A percentile compares a stretch with the other conserved stretches of the same genome.
phyloP scores from a whole-genome alignment of 2,329 filamentous ascomycete genomes.

The Gaeumannomyces tritici region DNA sequence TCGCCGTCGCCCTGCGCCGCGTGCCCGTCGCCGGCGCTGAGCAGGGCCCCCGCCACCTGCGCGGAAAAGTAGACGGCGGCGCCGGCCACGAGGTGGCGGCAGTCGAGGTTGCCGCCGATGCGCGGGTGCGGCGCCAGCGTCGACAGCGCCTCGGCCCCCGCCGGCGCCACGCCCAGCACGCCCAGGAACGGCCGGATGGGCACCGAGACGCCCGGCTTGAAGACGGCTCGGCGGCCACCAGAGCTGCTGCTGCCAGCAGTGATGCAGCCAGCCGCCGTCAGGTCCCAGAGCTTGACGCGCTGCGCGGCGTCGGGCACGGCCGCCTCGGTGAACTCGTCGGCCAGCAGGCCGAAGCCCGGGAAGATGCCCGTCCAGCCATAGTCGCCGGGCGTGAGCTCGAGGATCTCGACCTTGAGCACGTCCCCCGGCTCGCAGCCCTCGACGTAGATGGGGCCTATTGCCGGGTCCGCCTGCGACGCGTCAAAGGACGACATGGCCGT shows the following conservation, averaged over 20 bases:
- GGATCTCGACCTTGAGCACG: constrained; percentile 39
- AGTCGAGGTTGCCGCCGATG: constrained; percentile 46
- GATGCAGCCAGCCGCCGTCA: constrained; percentile 15
- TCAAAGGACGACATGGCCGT: constrained; percentile 30
- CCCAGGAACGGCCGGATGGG: constrained; percentile 42
- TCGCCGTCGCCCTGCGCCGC: constrained; percentile 45
- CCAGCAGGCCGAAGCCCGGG: constrained; percentile 37
- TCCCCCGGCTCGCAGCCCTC: constrained; percentile 39
- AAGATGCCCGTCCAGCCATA: constrained; percentile 46
- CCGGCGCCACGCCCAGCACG: constrained; percentile 39
- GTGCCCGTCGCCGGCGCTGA: constrained; percentile 45
- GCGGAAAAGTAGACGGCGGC: constrained; percentile 38
- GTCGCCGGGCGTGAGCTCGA: constrained; percentile 30
- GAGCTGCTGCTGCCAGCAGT: constrained; percentile 18
- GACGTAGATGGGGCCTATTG: constrained; percentile 36
- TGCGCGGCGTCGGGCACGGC: constrained; percentile 17
- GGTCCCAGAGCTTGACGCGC: constrained; percentile 37
- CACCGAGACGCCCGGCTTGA: constrained; percentile 36
- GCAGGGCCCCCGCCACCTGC: constrained; percentile 36
- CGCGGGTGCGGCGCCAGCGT: constrained; percentile 38
- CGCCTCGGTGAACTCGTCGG: constrained; percentile 28
- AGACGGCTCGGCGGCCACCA: constrained; percentile 25
- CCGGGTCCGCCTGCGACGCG: constrained; percentile 32
- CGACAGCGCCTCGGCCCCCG: constrained; percentile 30
- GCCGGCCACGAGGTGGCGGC: constrained; percentile 35